These are phyloP conservation scores for Nakazawaea sp. DNA, from an alignment of 805 yeast species.

Conservation along the genomic window DNA sequence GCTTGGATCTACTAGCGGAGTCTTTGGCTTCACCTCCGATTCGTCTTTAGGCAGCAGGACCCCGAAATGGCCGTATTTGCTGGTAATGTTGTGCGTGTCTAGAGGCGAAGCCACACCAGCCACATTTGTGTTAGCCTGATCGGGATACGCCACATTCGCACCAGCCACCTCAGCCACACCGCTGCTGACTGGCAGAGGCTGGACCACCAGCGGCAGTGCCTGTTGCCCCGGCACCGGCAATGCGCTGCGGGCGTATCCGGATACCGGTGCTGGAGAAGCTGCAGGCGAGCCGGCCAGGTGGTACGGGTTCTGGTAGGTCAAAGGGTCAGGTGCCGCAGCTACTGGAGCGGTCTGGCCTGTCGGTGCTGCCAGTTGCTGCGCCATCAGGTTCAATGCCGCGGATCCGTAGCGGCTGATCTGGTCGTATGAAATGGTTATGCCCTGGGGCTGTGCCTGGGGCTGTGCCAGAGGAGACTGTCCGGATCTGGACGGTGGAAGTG, in stretches of 20 bases:
- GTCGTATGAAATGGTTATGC: slow-evolving; percentile 3
- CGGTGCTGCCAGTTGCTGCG: slow-evolving; percentile 13
- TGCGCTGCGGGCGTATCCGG: too few relatives aligned
- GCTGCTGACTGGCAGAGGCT: too few relatives aligned
- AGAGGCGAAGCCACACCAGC: too few relatives aligned
- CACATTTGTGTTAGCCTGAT: too few relatives aligned
- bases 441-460: slow-evolving; percentile 9
- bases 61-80: slow-evolving; percentile 7
- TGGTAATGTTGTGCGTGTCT: too few relatives aligned
- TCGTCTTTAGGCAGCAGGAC: slow-evolving; percentile 9
- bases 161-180: too few relatives aligned
- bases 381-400: slow-evolving; percentile 10
- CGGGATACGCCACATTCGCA: too few relatives aligned
- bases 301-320: not conserved
- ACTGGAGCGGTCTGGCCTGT: too few relatives aligned
- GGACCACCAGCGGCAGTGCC: too few relatives aligned
- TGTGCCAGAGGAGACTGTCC: slow-evolving; percentile 10
- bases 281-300: slow-evolving; percentile 4
- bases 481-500: slow-evolving; percentile 8
- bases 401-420: slow-evolving; percentile 11
- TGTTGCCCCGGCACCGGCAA: too few relatives aligned
- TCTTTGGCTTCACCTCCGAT: slow-evolving; percentile 13
- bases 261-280: not conserved
- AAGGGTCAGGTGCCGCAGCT: slow-evolving; percentile 2
- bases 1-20: slow-evolving; percentile 28